phyloP scores from a whole-genome alignment of 306 rosid genomes.

The Calophaca sinica region DNA sequence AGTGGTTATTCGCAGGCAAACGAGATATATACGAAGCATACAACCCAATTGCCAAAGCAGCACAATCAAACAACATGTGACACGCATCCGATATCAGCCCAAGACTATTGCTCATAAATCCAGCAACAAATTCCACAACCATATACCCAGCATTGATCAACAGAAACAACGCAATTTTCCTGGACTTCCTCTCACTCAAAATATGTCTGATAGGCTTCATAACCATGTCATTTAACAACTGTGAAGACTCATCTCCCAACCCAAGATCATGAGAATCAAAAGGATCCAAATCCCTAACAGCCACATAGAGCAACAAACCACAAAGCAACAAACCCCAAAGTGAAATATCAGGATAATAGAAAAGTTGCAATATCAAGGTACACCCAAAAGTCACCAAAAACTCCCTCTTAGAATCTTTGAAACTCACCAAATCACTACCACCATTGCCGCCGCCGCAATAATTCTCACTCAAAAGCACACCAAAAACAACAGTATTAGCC shows the following conservation, averaged over 20 bases:
- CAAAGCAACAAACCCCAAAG: conserved; percentile 89
- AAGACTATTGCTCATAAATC: conserved; percentile 95
- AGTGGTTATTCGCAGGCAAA: conserved; percentile 81
- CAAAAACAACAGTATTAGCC: conserved; percentile 81
- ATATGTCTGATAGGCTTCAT: conserved; percentile 83
- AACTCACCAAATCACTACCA: conserved; percentile 56
- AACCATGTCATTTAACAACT: conserved; percentile 52
- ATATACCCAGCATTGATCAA: conserved; percentile 84
- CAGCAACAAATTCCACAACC: conserved; percentile 92
- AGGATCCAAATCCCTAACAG: conserved; percentile 86
- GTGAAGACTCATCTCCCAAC: conserved; percentile 62
- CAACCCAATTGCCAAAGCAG: conserved; percentile 93
- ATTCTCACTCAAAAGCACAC: conserved; percentile 78
- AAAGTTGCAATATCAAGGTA: conserved; percentile 74
- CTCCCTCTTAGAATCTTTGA: conserved; percentile 73
- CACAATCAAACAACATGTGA: conserved; percentile 99
- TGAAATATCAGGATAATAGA: conserved; percentile 83
- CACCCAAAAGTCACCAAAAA: conserved; percentile 74
- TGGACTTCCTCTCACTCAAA: conserved; percentile 88
- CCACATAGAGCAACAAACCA: conserved; percentile 73
- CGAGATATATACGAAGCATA: conserved; percentile 96
- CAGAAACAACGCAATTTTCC: conserved; percentile 91
- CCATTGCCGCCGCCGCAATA: conserved; percentile 59
- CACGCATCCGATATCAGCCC: conserved; percentile 95
- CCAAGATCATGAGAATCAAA: conserved; percentile 48